Evolutionary conservation across 257 asterid species (phyloP).

Genomic region (Plectranthus barbatus): DNA sequence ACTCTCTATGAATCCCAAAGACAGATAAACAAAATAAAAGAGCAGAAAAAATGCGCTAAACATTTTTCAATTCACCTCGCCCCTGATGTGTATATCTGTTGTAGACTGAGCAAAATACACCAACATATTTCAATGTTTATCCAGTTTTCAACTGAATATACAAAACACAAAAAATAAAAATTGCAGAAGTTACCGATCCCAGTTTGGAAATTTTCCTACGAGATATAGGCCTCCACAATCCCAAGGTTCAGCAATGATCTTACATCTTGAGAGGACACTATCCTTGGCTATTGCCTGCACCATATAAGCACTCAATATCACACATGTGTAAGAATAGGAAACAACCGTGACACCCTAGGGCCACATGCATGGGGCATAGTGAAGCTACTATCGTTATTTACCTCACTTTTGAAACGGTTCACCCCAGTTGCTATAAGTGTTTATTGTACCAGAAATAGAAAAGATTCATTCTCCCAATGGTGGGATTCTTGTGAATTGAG

Average conservation of each 20-base stretch:
- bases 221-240: slow-evolving; percentile 98
- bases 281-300: slow-evolving; percentile 94
- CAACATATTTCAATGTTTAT: neutral
- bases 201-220: slow-evolving; percentile 93
- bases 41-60: neutral
- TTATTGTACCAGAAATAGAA: neutral
- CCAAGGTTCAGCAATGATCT: slow-evolving; percentile 97
- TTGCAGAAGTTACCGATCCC: slow-evolving; percentile 71
- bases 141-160: slow-evolving; percentile 2
- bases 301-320: slow-evolving; percentile 8
- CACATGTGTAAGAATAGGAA: neutral
- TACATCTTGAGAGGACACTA: slow-evolving; percentile 75
- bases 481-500: neutral
- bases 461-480: neutral
- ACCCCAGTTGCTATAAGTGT: neutral
- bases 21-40: neutral
- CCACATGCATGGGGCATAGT: too few species aligned
- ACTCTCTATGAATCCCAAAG: neutral
- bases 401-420: neutral
- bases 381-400: too few species aligned
- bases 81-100: neutral
- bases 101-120: slow-evolving; percentile 4
- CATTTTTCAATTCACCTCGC: neutral
- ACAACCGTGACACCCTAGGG: neutral
- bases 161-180: neutral